Evolutionary conservation across 2,329 filamentous ascomycete species (phyloP), one percentile per base, ranked within the genome.

Genomic region (Colletotrichum sp.): DNA sequence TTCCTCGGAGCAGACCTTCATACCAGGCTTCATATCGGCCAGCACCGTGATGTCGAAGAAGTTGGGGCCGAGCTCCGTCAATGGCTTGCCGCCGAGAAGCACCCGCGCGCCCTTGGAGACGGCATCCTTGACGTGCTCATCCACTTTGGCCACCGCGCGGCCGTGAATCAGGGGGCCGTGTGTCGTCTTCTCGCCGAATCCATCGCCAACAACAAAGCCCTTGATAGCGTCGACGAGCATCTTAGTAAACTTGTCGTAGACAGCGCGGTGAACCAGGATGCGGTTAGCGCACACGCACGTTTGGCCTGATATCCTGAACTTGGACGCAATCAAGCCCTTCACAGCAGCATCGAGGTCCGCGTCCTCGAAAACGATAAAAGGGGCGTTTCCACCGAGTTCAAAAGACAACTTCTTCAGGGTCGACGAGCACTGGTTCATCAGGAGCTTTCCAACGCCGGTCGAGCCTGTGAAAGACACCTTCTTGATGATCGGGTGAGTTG

Each of bases 401-500:
- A 93, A 87, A 1, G 92, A 93, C 72, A 93, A 90, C 80, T 93
- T 93, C 85, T 93, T 93, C 80, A 92, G 85, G 76, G 87, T 94
- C 1, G 89, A 84, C 12, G 91, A 89, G 0, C 94, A 94, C 84
- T 91, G 89, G 82, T 94, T 94, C 93, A 96, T 95, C 78, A 96
- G 94, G 67, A 93, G 89, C 75, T 91, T 91, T 15, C 93, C 94
- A 0, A 94, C 96, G 3, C 87, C 86, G 1, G 94, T 96, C 9
- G 92, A 94, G 52, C 94, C 94, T 0, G 94, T 96, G 78, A 96
- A 96, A 0, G 94, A 93, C 76, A 96, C 88, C 86, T 96, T 96
- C 80, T 95, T 92, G n/a, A 96, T 89, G 55, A 90, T 89, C 34
- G 91, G 85, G 81, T 96, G 94, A 48, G 89, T 88, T 2, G 92